Base-by-base conservation (phyloP, 768 basidiomycete species). In the Phanerochaete sordida region DNA sequence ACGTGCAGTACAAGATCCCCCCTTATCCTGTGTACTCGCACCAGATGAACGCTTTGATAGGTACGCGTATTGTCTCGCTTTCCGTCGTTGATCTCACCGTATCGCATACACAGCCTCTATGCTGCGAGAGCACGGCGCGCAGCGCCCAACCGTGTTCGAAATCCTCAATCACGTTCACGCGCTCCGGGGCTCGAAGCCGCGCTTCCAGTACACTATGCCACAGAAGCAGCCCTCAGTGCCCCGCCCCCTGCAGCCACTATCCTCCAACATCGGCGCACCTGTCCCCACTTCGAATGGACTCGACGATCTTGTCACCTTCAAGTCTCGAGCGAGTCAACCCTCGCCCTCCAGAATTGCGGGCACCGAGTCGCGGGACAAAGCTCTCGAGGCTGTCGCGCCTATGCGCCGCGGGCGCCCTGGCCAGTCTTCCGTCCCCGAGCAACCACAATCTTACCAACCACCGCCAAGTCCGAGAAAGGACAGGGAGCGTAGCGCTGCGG, bases 1-100 rank as follows among this genome's bases (percentile, higher is more conserved):
- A 98, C 69, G 95, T 95, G 35, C 93, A 95, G 68, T 99, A 98
- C 73, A 88, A 87, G 65, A 90, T 91, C 49, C 94, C 93, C 1
- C 84, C 91, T 33, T 95, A 92, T 72, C 93, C 93, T 1, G 82
- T 88, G 1, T 97, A 95, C 71, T 95, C 94, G 1, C 74, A 79
- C 4, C 84, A 90, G 62, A 84, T 98, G 81, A 93, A 90, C 64
- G 78, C 84, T 51, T 71, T 95, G 46, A 95, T 97, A 60, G 87
- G 93, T 95, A 66, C 56, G 73, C 81, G 33, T 50, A 65, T 24
- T 28, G n/a, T 62, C 57, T 43, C 58, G 48, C 52, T 33, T 37
- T 33, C 24, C 26, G 39, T n/a, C n/a, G 2, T 26, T 23, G 5
- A n/a, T 21, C 55, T 58, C 26, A 57, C 13, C n/a, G 31, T 33